phyloP scores from a whole-genome alignment of 2,329 filamentous ascomycete genomes.

The Penicillium sp. region DNA sequence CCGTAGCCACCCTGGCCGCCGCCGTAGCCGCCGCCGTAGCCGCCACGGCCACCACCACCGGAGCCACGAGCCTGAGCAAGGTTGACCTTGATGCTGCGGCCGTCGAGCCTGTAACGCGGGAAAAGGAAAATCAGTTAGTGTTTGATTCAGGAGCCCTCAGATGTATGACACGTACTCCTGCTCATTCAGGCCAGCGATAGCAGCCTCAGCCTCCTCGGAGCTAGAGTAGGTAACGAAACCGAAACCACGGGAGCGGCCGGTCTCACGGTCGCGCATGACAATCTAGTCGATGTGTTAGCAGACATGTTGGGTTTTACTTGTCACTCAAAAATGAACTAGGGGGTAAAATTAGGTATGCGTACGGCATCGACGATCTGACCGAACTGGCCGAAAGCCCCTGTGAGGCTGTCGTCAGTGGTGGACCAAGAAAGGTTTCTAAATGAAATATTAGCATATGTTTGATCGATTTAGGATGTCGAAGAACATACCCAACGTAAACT shows the following conservation, averaged over 20 bases:
- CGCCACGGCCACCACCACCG: background rate
- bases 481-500: slow-evolving; percentile 17
- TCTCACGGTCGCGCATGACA: slow-evolving; percentile 18
- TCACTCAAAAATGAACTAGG: background rate
- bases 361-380: slow-evolving; percentile 13
- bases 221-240: slow-evolving; percentile 17
- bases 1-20: background rate
- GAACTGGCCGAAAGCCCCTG: slow-evolving; percentile 9
- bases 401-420: slow-evolving; percentile 11
- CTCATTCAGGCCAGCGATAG: slow-evolving; percentile 12
- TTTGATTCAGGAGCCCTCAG: background rate
- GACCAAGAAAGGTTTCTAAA: slow-evolving; percentile 15
- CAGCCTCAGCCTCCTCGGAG: slow-evolving; percentile 12
- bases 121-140: background rate
- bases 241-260: slow-evolving; percentile 17
- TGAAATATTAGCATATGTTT: background rate
- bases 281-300: slow-evolving; percentile 6
- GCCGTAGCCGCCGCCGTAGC: slow-evolving; percentile 3
- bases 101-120: slow-evolving; percentile 10
- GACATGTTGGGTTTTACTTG: background rate
- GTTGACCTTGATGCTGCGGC: slow-evolving; percentile 14
- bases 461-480: background rate
- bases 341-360: background rate
- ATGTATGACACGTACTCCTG: slow-evolving; percentile 5
- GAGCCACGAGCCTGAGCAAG: slow-evolving; percentile 10